phyloP scores from a whole-genome alignment of 768 basidiomycete species.

The Tephrocybe sp. region DNA sequence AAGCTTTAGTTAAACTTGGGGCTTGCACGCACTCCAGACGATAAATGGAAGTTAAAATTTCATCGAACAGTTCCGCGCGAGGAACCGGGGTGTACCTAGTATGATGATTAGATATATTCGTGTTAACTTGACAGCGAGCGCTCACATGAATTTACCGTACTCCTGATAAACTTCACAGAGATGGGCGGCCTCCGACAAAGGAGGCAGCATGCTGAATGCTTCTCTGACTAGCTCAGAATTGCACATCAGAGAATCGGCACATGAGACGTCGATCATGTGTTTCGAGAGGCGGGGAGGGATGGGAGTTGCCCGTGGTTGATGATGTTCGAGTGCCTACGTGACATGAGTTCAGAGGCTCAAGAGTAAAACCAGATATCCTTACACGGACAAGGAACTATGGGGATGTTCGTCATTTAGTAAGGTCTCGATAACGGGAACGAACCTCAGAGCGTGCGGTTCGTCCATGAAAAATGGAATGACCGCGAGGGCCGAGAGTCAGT shows the following conservation, averaged over 20 bases:
- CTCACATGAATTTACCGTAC: conserved; percentile 59
- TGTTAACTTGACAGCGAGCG: background rate
- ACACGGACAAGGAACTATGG: conserved; percentile 61
- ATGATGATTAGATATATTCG: background rate
- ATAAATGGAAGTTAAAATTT: conserved; percentile 55
- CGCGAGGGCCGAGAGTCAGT: conserved; percentile 52
- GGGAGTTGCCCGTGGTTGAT: conserved; percentile 12
- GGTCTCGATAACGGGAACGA: no score
- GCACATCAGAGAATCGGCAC: conserved; percentile 30
- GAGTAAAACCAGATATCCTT: conserved; percentile 13
- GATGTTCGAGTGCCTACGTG: conserved; percentile 29
- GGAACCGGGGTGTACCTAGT: conserved; percentile 55
- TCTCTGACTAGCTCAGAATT: conserved; percentile 39
- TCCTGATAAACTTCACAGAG: conserved; percentile 68
- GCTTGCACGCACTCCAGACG: conserved; percentile 38
- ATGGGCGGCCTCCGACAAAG: conserved; percentile 55
- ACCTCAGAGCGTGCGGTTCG: conserved; percentile 72
- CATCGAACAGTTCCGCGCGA: conserved; percentile 55
- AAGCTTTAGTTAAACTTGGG: background rate
- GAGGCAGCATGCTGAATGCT: conserved; percentile 51
- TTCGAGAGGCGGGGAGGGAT: conserved; percentile 30
- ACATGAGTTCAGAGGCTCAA: no score
- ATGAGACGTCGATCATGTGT: conserved; percentile 36
- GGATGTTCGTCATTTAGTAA: no score
- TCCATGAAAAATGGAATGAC: conserved; percentile 59